Percentiles rank a stretch among this genome's conserved stretches.
phyloP scores from a whole-genome alignment of 2,329 filamentous ascomycete genomes.

The Fusarium scirpi region DNA sequence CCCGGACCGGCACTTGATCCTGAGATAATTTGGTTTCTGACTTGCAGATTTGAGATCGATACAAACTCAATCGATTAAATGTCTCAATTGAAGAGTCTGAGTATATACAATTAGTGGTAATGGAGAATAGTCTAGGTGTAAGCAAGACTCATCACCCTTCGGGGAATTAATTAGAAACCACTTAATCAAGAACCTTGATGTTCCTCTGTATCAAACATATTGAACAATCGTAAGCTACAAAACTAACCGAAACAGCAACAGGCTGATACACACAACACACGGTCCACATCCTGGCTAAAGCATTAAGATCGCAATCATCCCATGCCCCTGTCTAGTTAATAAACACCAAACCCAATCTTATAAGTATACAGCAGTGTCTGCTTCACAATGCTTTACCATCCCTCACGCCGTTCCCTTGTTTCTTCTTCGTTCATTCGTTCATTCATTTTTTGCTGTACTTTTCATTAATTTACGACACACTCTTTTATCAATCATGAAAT shows the following conservation, averaged over 20 bases:
- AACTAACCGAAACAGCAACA: constrained; percentile 23
- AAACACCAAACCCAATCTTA: constrained; percentile 19
- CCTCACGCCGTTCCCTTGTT: constrained; percentile 11
- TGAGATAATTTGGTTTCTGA: constrained; percentile 15
- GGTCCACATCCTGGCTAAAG: constrained; percentile 13
- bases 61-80: background rate
- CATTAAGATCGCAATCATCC: constrained; percentile 14
- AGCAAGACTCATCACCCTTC: background rate
- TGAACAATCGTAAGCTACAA: background rate
- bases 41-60: constrained; percentile 1
- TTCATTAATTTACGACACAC: constrained; percentile 18
- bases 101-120: rapidly evolving
- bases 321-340: constrained; percentile 7
- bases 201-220: constrained; percentile 25
- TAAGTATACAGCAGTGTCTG: constrained; percentile 26
- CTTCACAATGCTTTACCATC: constrained; percentile 6
- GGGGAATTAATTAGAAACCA: background rate
- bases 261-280: background rate
- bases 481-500: constrained; percentile 42
- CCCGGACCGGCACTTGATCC: constrained; percentile 13
- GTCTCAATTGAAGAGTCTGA: background rate
- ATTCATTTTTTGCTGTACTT: background rate
- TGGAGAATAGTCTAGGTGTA: too few species aligned
- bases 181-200: constrained; percentile 1
- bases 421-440: constrained; percentile 15